phyloP scores from a whole-genome alignment of 2,329 filamentous ascomycete species.

The Geosmithia putterillii region DNA sequence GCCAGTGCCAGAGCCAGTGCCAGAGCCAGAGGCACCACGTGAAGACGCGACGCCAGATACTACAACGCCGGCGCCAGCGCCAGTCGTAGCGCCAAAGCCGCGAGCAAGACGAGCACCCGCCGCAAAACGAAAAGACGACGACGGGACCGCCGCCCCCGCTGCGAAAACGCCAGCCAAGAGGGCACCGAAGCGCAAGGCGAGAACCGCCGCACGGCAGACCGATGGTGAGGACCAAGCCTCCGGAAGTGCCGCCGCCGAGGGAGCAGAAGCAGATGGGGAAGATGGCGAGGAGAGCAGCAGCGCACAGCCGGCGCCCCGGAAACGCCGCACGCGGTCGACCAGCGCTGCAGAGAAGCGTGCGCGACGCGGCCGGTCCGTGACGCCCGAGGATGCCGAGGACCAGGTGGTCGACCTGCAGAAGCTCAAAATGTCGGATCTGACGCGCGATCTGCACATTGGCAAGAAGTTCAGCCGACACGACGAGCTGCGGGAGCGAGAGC shows the following conservation, averaged over 20 bases:
- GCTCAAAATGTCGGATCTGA: constrained; percentile 63
- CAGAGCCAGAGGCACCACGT: neutral
- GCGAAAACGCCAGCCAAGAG: neutral
- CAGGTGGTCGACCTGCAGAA: constrained; percentile 52
- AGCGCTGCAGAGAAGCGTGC: neutral
- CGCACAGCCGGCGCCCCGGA: neutral
- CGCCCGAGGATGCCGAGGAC: constrained; percentile 51
- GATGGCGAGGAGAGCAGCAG: constrained; percentile 1
- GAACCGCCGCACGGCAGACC: constrained; percentile 3
- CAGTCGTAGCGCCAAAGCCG: neutral
- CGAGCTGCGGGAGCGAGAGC: constrained; percentile 57
- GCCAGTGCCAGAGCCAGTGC: no score
- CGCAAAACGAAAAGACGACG: neutral
- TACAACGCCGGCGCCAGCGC: neutral
- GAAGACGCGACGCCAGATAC: neutral
- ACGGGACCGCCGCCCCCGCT: neutral
- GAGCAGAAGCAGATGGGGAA: neutral
- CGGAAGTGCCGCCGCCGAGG: neutral
- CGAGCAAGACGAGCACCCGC: neutral
- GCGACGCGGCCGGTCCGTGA: constrained; percentile 32
- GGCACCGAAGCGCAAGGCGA: constrained; percentile 16
- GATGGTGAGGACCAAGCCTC: neutral
- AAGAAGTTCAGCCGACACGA: constrained; percentile 65
- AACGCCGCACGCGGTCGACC: neutral
- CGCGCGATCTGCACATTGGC: constrained; percentile 56